Base-by-base conservation (phyloP, 768 basidiomycete species). In the Hysterangium stoloniferum region DNA sequence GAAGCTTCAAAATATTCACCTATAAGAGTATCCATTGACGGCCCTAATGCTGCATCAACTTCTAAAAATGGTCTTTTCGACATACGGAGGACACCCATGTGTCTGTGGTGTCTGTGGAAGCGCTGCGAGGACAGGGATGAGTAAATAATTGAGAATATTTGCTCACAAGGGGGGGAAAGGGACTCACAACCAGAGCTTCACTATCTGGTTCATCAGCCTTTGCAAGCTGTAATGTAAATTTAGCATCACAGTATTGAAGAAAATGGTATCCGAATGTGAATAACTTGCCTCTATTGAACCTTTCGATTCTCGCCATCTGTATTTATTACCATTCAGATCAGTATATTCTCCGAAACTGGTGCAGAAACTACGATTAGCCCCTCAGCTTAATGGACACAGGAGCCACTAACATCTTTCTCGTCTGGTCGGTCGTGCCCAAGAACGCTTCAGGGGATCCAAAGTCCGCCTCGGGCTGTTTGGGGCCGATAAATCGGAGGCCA, bases 31-130 rank as follows among this genome's bases (percentile, higher is more conserved):
- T 72, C 70, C 36, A 69, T 31, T 5, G 66, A 64, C 19, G 65
- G 62, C 45, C 65, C 19, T 15, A 62, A 57, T n/a, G 59, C 59
- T 28, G 60, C 52, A 35, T 67, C 61, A 12, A 71, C 54, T 33
- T 71, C 69, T 31, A 71, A 38, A 51, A 65, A 68, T 31, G 69
- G 68, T 8, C 63, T 52, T 28, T 65, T 60, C 29, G 65, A 68
- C 56, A 71, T 65, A 45, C 59, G 57, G 11, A 68, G 60, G 3
- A 72, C 58, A 32, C 60, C 52, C 52, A 66, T 37, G 52, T 63
- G 63, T 3, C 71, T 63, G 52, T 62, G 66, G 54, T 70, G 62
- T 36, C 53, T 60, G 50, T 64, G 58, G 53, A 64, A 71, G 8
- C 36, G 37, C 37, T 42, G 40, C 11, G 36, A 15, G 17, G 19